Evolutionary conservation across 177 flowering plant species (phyloP), one percentile per base, ranked within the genome.

Genomic region (Vitis hybrid): DNA sequence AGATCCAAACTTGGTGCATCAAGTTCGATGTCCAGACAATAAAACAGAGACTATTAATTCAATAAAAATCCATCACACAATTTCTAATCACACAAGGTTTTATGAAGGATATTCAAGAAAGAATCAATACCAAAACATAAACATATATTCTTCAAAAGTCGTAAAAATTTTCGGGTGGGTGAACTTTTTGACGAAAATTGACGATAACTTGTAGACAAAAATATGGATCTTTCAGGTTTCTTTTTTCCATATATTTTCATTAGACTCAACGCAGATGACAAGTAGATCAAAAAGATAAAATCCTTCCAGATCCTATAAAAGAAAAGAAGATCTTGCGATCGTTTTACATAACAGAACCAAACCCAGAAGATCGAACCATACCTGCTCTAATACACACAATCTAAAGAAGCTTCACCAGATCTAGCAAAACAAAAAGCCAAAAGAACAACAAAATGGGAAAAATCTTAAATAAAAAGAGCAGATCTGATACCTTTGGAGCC

Each of bases 401-500:
- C 18, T 31, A 67, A 19, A 53, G 59, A 63, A 57, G 20, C 56
- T n/a, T 58, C 39, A 71, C 54, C 73, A 73, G 76, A 80, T 71
- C 79, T 71, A 71, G 8, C 55, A 71, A 65, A 68, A 50, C 56
- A 51, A 65, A 16, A 69, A 15, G 51, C 16, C 57, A 49, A 9
- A 63, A 69, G 62, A n/a, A n/a, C n/a, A 16, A 70, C 1, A 13
- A 52, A 71, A 63, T 6, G 5, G 45, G 68, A 53, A 14, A 22
- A 26, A 68, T 53, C 54, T 14, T 13, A 49, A 12, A 72, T 31
- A 1, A 9, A 0, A n/a, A 9, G 19, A 45, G 10, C 12, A 39
- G 54, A 71, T 61, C 45, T 9, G 34, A 74, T 81, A 86, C 89
- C 89, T 82, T 73, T 0, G 83, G 71, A 2, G 65, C 56, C 75